Evolutionary conservation across 1,139 yeast species (phyloP), one percentile per base, ranked within the genome.

Genomic region (Martiniozyma asiatica): DNA sequence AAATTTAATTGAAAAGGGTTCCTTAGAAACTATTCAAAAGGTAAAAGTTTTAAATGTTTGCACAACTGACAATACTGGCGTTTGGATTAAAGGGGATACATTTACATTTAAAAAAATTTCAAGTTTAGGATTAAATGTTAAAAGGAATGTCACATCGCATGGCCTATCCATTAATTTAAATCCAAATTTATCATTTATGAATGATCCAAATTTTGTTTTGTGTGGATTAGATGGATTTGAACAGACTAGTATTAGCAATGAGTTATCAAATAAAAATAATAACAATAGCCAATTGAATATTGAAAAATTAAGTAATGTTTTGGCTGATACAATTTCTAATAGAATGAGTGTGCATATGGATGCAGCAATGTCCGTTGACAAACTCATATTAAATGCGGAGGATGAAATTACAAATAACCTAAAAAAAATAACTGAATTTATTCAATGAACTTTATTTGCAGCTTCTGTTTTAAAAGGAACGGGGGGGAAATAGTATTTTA

Each of bases 101-200:
- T 47, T 57, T 14, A 59, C 63, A n/a, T 53, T 63, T 30, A 53
- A 61, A 21, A 92, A 92, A 49, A 77, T 92, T 24, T 89, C 94
- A 0, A 82, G 96, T 12, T 71, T 92, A 8, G 98, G 98, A 0
- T 70, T 89, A 30, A 85, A 85, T 45, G 76, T 89, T 13, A 76
- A 85, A 39, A 60, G 95, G 36, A 76, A 82, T 11, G 67, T 92
- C 24, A 82, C 97, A 0, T 74, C 92, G 1, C 95, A 85, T 55
- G 98, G 99, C 0, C 63, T 87, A 10, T 84, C 92, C 1, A 64
- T 92, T 28, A 92, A 92, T 48, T 75, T 82, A 2, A 44, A 50
- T 22, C 87, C 94, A 0, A 84, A 85, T 41, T 61, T 84, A 33
- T 63, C 68, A 26, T 81, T 66, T 55, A 67, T 87, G 47, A 78